These are phyloP conservation scores for Logfia minima DNA, from an alignment of 129 eudicot genomes.

Conservation along the genomic window DNA sequence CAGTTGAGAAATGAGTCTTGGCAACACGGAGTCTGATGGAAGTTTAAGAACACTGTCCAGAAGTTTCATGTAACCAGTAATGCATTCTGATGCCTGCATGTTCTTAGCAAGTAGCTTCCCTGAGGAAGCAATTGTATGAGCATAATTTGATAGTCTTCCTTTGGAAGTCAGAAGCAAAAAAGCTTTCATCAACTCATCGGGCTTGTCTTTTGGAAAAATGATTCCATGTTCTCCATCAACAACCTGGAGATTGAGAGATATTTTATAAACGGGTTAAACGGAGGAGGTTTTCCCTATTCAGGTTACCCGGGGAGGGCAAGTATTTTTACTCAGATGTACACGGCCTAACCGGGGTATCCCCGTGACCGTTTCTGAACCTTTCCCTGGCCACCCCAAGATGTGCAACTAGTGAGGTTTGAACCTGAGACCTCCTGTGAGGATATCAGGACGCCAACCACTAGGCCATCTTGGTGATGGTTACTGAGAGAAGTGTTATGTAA, in stretches of 20 bases:
- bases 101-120: slow-evolving; percentile 85
- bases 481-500: too few relatives aligned
- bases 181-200: slow-evolving; percentile 62
- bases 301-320: too few relatives aligned
- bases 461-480: too few relatives aligned
- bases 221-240: slow-evolving; percentile 86
- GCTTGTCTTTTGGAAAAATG: slow-evolving; percentile 64
- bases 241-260: slow-evolving; percentile 50
- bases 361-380: too few relatives aligned
- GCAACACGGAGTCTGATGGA: slow-evolving; percentile 75
- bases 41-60: slow-evolving; percentile 64
- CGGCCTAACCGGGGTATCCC: too few relatives aligned
- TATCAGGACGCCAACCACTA: too few relatives aligned
- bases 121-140: slow-evolving; percentile 60
- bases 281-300: too few relatives aligned
- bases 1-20: slow-evolving; percentile 56
- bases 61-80: slow-evolving; percentile 61
- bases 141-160: slow-evolving; percentile 64
- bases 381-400: too few relatives aligned
- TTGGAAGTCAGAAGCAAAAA: slow-evolving; percentile 61
- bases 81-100: slow-evolving; percentile 86
- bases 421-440: too few relatives aligned
- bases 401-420: too few relatives aligned
- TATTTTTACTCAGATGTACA: too few relatives aligned
- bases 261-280: too few relatives aligned